Evolutionary conservation across 768 basidiomycete genomes (phyloP).

Genomic region (Trametes elegans): DNA sequence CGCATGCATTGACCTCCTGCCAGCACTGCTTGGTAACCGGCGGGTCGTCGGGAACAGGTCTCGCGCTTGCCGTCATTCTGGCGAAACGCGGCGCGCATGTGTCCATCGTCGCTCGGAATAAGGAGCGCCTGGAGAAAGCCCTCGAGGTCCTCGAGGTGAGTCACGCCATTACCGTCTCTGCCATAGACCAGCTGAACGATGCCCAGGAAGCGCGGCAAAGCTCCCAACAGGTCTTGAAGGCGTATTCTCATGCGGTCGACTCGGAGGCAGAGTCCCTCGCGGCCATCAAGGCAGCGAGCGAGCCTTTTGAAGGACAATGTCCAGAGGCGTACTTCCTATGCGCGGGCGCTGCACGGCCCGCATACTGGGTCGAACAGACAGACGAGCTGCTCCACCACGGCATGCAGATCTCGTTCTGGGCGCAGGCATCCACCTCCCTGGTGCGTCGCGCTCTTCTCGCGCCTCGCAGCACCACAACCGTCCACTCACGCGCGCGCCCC

Average conservation of each 20-base stretch:
- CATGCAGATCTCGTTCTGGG: constrained; percentile 57
- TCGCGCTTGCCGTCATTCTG: constrained; percentile 67
- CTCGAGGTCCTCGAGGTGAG: constrained; percentile 61
- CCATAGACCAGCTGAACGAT: not conserved
- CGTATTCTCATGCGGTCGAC: constrained; percentile 66
- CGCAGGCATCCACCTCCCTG: constrained; percentile 50
- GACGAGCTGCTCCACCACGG: constrained; percentile 56
- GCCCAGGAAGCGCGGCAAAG: constrained; percentile 37
- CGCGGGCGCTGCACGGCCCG: constrained; percentile 71
- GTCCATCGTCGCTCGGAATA: constrained; percentile 79
- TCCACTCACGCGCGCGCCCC: not conserved
- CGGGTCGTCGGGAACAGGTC: constrained; percentile 78
- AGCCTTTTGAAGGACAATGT: constrained; percentile 48
- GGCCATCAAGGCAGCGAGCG: constrained; percentile 62
- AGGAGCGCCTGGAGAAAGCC: constrained; percentile 59
- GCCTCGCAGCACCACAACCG: not conserved
- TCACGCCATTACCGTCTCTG: constrained; percentile 17
- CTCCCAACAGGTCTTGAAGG: constrained; percentile 59
- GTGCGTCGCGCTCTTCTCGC: constrained; percentile 36
- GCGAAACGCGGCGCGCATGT: constrained; percentile 73
- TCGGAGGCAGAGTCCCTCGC: constrained; percentile 49
- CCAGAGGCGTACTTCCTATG: constrained; percentile 82
- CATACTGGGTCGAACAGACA: constrained; percentile 70
- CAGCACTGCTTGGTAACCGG: constrained; percentile 89
- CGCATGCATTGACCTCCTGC: too few species aligned